These are phyloP conservation scores for Globisporangium nunn DNA, from an alignment of 352 stramenopile species.

Conservation along the genomic window DNA sequence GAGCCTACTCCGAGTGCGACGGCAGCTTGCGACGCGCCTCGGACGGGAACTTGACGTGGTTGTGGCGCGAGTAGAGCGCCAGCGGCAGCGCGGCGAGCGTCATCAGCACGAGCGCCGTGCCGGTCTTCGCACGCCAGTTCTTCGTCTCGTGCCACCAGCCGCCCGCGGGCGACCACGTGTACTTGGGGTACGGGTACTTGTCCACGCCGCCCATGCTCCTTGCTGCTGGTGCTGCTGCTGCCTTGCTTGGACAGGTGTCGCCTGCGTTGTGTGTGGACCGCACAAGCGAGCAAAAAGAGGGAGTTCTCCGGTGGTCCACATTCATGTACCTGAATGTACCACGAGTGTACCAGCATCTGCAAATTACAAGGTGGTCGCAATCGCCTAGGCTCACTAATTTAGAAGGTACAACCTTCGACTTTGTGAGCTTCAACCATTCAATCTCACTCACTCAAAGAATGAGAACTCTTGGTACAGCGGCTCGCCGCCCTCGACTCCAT, in stretches of 20 bases:
- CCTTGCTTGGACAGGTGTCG: not conserved
- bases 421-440: not conserved
- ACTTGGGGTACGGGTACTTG: constrained; percentile 84
- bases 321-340: not conserved
- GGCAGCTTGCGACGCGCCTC: constrained; percentile 56
- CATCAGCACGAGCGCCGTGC: constrained; percentile 47
- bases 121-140: constrained; percentile 79
- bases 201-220: constrained; percentile 59
- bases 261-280: constrained; percentile 3
- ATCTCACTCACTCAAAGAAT: constrained; percentile 9
- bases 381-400: too few relatives aligned
- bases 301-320: constrained; percentile 3
- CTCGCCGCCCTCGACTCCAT: not conserved
- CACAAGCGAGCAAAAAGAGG: not conserved
- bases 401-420: too few relatives aligned
- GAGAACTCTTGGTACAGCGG: constrained; percentile 10
- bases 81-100: constrained; percentile 40
- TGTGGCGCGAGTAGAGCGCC: constrained; percentile 50
- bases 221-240: constrained; percentile 1
- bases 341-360: not conserved
- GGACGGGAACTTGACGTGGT: constrained; percentile 66
- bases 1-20: constrained; percentile 5
- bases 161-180: constrained; percentile 80
- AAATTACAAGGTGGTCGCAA: too few relatives aligned
- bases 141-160: constrained; percentile 83